Conservation (phyloP, 305 asterid species). For the Striga hermonthica region DNA sequence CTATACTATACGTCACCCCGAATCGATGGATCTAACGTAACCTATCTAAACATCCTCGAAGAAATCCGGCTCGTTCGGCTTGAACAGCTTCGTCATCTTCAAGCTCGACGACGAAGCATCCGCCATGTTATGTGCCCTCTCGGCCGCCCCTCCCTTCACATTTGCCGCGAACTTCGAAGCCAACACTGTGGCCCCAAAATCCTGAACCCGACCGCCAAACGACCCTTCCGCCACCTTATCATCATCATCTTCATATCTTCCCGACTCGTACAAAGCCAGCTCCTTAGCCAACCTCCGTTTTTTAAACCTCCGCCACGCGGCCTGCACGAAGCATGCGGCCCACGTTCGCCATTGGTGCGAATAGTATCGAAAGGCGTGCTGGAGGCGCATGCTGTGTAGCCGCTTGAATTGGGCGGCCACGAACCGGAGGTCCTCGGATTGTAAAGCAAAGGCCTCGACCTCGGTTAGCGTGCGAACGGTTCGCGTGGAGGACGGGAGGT, state of each 20-base stretch:
- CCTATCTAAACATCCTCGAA: conserved; percentile 44
- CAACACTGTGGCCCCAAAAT: conserved; percentile 64
- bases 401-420: conserved; percentile 82
- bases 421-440: conserved; percentile 84
- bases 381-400: conserved; percentile 90
- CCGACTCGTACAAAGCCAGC: conserved; percentile 35
- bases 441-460: conserved; percentile 85
- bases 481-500: conserved; percentile 83
- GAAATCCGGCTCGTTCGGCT: conserved; percentile 90
- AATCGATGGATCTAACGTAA: too few species aligned
- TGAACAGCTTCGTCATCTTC: conserved; percentile 73
- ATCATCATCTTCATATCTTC: conserved; percentile 22
- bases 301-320: conserved; percentile 76
- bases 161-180: conserved; percentile 77
- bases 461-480: conserved; percentile 77
- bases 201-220: conserved; percentile 33
- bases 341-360: conserved; percentile 98
- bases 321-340: conserved; percentile 80
- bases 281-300: conserved; percentile 60
- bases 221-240: conserved; percentile 2
- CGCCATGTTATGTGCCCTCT: conserved; percentile 38
- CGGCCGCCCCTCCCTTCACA: conserved; percentile 55
- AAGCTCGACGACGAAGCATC: conserved; percentile 62
- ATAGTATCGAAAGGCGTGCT: conserved; percentile 88
- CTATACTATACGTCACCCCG: too few species aligned